These are phyloP conservation scores for Hypericum perforatum DNA, from an alignment of 345 rosid genomes.

Conservation along the genomic window DNA sequence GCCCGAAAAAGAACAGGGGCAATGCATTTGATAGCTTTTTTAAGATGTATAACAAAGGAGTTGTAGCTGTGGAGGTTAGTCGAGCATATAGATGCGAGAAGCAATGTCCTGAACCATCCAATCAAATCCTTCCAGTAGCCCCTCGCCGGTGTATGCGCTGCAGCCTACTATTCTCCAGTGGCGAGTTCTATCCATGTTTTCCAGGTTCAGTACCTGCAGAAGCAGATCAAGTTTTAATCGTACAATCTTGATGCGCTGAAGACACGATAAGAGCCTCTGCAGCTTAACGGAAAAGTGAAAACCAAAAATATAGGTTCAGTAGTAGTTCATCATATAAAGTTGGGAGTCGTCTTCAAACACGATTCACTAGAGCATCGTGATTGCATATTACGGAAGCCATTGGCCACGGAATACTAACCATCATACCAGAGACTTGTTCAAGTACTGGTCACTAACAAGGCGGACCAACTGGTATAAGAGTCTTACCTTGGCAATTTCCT, in stretches of 20 bases:
- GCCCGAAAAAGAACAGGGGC: too few relatives aligned
- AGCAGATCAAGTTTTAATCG: background rate
- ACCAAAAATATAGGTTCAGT: too few relatives aligned
- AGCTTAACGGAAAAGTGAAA: background rate
- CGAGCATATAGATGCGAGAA: constrained; percentile 82
- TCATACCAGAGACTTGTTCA: too few relatives aligned
- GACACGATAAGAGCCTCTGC: too few relatives aligned
- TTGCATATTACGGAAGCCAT: too few relatives aligned
- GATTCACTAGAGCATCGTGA: too few relatives aligned
- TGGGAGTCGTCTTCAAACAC: too few relatives aligned
- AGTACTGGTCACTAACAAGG: background rate
- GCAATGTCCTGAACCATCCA: constrained; percentile 97
- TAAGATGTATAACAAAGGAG: too few relatives aligned
- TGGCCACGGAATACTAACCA: too few relatives aligned
- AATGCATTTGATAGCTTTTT: too few relatives aligned
- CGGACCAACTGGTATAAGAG: background rate
- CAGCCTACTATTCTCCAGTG: constrained; percentile 89
- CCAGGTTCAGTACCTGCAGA: constrained; percentile 62
- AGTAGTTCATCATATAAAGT: too few relatives aligned
- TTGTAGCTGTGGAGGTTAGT: constrained; percentile 14
- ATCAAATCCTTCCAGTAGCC: constrained; percentile 79
- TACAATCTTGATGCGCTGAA: too few relatives aligned
- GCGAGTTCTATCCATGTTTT: constrained; percentile 71
- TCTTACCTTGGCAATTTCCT: constrained; percentile 75
- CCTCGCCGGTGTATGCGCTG: constrained; percentile 81